These are phyloP conservation scores for Geranium incanum DNA, from an alignment of 441 rosid genomes.

Conservation along the genomic window DNA sequence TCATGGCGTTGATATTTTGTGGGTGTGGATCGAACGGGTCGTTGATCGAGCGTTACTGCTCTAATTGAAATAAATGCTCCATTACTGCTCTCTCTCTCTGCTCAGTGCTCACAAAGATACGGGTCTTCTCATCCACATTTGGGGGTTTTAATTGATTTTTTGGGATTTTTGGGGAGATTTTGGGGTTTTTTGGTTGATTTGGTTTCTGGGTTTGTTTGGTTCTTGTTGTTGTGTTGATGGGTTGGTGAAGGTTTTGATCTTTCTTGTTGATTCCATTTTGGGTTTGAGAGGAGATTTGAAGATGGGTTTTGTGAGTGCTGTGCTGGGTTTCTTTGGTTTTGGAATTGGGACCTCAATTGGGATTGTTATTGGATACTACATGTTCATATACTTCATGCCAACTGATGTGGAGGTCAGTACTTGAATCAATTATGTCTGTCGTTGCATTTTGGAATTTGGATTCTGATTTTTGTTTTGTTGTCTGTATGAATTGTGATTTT, in stretches of 20 bases:
- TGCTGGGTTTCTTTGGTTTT: conserved; percentile 45
- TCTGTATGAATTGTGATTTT: neutral
- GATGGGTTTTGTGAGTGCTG: conserved; percentile 61
- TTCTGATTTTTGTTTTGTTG: neutral
- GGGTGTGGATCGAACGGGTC: neutral
- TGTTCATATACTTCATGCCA: conserved; percentile 47
- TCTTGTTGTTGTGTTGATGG: neutral
- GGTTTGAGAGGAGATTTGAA: conserved; percentile 9
- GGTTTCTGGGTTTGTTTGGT: neutral
- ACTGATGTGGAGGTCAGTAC: conserved; percentile 44
- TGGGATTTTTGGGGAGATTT: neutral
- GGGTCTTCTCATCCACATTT: neutral
- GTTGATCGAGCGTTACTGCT: neutral
- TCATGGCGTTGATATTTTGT: neutral
- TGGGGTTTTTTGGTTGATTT: neutral
- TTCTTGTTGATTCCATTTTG: neutral
- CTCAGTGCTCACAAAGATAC: neutral
- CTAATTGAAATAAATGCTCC: neutral
- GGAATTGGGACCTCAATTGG: conserved; percentile 60
- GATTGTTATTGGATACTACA: conserved; percentile 44
- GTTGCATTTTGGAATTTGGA: neutral
- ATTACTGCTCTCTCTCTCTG: neutral
- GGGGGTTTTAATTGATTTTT: neutral
- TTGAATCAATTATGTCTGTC: neutral
- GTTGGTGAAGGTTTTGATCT: neutral